A percentile compares a stretch with the other conserved stretches of the same genome.
phyloP scores from a whole-genome alignment of 2,329 filamentous ascomycete species.

The Trichocomaceae sp. region DNA sequence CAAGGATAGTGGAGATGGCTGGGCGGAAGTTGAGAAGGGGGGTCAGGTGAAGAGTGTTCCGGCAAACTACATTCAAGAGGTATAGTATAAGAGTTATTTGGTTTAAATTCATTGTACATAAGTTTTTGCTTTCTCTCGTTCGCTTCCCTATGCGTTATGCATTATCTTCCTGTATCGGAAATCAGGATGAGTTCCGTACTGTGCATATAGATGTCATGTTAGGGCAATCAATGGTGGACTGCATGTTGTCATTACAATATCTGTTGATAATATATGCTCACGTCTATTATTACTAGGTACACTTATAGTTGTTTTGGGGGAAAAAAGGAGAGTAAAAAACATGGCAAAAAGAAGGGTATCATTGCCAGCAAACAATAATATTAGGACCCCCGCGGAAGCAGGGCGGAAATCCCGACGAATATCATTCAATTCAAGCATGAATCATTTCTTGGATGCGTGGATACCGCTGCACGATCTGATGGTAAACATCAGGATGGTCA shows the following conservation, averaged over 20 bases:
- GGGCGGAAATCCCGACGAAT: neutral
- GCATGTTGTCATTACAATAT: neutral
- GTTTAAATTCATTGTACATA: constrained; percentile 4
- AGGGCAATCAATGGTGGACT: neutral
- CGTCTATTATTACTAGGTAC: neutral
- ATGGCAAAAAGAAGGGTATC: neutral
- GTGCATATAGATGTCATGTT: neutral
- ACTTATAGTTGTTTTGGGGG: neutral
- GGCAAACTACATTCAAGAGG: constrained; percentile 81
- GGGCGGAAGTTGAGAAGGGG: constrained; percentile 93
- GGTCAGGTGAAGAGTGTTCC: constrained; percentile 83
- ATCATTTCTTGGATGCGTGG: constrained; percentile 76
- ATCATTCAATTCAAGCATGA: constrained; percentile 44
- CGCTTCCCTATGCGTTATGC: neutral
- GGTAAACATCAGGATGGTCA: constrained; percentile 76
- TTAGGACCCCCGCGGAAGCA: neutral
- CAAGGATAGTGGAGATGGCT: constrained; percentile 85
- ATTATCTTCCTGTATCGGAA: neutral
- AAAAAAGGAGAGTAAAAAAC: neutral
- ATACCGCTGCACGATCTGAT: constrained; percentile 72
- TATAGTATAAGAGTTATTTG: constrained; percentile 34
- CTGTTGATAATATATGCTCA: neutral
- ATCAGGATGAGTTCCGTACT: neutral
- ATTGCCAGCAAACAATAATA: neutral
- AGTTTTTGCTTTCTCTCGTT: constrained; percentile 21